Evolutionary conservation across 768 basidiomycete species (phyloP).

Genomic region (Macrocybe gigantea): DNA sequence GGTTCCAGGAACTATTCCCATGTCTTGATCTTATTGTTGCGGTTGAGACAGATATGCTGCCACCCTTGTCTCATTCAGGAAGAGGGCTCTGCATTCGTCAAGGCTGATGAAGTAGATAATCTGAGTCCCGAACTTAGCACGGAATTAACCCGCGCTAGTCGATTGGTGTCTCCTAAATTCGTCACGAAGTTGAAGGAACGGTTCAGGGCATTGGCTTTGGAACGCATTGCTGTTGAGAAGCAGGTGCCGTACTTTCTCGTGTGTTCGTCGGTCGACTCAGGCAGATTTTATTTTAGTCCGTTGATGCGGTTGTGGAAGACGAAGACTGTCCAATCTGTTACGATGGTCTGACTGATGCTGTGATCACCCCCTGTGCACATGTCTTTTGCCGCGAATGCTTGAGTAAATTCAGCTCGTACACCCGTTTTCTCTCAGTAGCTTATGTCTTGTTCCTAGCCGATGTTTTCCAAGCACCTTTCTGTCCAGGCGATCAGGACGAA

Average conservation of each 20-base stretch:
- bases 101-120: conserved; percentile 29
- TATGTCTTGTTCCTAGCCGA: conserved; percentile 23
- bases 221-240: conserved; percentile 48
- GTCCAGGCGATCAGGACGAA: conserved; percentile 28
- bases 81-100: conserved; percentile 39
- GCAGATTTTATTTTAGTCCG: conserved; percentile 26
- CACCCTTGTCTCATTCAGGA: conserved; percentile 66
- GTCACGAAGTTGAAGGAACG: conserved; percentile 43
- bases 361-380: conserved; percentile 57
- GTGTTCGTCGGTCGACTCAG: neutral
- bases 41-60: conserved; percentile 63
- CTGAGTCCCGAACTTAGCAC: conserved; percentile 23
- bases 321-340: conserved; percentile 69
- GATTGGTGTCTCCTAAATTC: conserved; percentile 39
- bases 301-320: conserved; percentile 39
- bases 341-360: conserved; percentile 46
- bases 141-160: conserved; percentile 41
- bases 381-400: conserved; percentile 61
- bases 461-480: conserved; percentile 32
- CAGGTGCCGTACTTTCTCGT: conserved; percentile 25
- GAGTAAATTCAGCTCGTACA: conserved; percentile 21
- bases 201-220: conserved; percentile 33
- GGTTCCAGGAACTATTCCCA: conserved; percentile 47
- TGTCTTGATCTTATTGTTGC: conserved; percentile 41
- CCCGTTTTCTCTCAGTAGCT: neutral